phyloP scores from a whole-genome alignment of 139 green algal genomes.

The Desmodesmus armatus region DNA sequence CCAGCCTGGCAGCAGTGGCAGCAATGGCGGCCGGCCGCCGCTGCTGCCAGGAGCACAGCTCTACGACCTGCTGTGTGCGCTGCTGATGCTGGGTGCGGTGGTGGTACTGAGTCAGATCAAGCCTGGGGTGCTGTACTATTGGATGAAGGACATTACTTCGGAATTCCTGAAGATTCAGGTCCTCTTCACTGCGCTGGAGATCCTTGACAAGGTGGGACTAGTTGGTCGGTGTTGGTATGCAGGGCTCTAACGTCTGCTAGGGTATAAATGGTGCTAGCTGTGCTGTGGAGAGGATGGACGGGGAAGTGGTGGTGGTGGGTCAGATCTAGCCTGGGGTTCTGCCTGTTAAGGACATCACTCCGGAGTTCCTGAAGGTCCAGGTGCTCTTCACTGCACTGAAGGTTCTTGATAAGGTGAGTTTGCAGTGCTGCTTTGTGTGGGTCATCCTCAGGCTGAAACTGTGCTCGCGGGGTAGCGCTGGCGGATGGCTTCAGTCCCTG shows the following conservation, averaged over 20 bases:
- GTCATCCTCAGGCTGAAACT: too few relatives aligned
- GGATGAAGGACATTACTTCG: conserved; percentile 73
- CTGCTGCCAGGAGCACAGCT: conserved; percentile 58
- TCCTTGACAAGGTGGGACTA: conserved; percentile 89
- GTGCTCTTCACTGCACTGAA: background rate
- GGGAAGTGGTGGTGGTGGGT: too few relatives aligned
- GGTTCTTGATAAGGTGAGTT: background rate
- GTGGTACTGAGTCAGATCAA: conserved; percentile 72
- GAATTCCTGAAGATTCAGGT: conserved; percentile 95
- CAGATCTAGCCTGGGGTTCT: too few relatives aligned
- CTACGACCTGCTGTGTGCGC: conserved; percentile 83
- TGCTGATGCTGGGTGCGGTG: conserved; percentile 68
- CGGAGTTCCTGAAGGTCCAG: background rate
- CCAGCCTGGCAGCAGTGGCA: conserved; percentile 14
- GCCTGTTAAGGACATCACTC: too few relatives aligned
- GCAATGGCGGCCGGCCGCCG: conserved; percentile 28
- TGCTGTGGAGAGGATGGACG: too few relatives aligned
- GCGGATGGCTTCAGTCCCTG: too few relatives aligned
- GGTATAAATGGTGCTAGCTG: too few relatives aligned
- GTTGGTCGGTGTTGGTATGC: too few relatives aligned
- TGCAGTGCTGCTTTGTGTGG: too few relatives aligned
- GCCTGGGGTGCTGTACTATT: conserved; percentile 90
- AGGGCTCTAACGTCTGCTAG: too few relatives aligned
- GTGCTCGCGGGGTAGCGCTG: too few relatives aligned
- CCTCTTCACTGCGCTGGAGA: conserved; percentile 86